Percentiles rank a stretch among this genome's conserved stretches.
Evolutionary conservation across 257 asterid species (phyloP).

Genomic region (Lycium ferocissimum): DNA sequence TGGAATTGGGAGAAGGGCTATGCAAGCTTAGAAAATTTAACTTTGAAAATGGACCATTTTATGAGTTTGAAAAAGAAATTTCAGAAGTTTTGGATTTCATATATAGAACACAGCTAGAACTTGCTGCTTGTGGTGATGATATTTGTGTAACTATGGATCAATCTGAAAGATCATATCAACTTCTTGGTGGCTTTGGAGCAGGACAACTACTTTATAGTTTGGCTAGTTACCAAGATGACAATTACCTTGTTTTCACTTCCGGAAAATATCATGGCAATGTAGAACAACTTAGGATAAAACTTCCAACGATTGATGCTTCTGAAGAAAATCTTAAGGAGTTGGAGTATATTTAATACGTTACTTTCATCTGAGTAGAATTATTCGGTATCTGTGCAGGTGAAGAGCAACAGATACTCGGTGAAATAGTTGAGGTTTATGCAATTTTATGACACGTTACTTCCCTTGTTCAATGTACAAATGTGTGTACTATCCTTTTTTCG

Average conservation of each 20-base stretch:
- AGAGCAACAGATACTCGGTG: neutral
- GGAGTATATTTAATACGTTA: slow-evolving; percentile 2
- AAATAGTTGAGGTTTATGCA: neutral
- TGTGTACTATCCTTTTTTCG: no score
- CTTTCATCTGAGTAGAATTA: neutral
- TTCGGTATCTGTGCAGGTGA: neutral
- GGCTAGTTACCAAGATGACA: slow-evolving; percentile 49
- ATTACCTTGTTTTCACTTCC: slow-evolving; percentile 55
- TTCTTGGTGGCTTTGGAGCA: slow-evolving; percentile 79
- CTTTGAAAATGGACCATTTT: slow-evolving; percentile 76
- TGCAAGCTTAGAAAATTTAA: slow-evolving; percentile 84
- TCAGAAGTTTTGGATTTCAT: slow-evolving; percentile 75
- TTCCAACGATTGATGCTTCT: slow-evolving; percentile 70
- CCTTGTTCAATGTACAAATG: no score
- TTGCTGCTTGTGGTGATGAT: slow-evolving; percentile 85
- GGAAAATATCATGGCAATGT: slow-evolving; percentile 42
- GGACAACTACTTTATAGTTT: slow-evolving; percentile 70
- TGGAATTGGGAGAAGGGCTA: slow-evolving; percentile 91
- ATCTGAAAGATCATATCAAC: slow-evolving; percentile 87
- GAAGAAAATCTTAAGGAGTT: slow-evolving; percentile 54
- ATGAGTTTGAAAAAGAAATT: slow-evolving; percentile 70
- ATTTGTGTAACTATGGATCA: slow-evolving; percentile 74
- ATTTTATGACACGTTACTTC: neutral
- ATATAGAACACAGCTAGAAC: slow-evolving; percentile 75
- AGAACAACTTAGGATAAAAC: slow-evolving; percentile 54